Evolutionary conservation across 2,329 filamentous ascomycete species (phyloP).

Genomic region (Alternaria brassicicola): DNA sequence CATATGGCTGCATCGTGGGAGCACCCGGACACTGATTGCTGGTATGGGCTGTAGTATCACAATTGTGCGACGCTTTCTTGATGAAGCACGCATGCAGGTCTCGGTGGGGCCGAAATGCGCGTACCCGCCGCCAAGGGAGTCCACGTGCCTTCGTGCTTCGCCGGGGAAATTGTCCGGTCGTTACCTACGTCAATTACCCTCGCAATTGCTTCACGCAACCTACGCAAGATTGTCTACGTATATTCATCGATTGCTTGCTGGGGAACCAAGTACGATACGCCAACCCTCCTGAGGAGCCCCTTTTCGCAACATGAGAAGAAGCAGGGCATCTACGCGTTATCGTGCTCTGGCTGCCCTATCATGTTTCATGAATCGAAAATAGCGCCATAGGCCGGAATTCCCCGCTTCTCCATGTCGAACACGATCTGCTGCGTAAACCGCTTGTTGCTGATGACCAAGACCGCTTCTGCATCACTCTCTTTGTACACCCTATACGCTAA

Average conservation of each 20-base stretch:
- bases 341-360: background rate
- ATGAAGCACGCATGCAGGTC: background rate
- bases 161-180: background rate
- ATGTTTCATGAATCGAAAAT: conserved; percentile 69
- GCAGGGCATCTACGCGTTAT: background rate
- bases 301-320: background rate
- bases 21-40: background rate
- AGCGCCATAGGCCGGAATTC: conserved; percentile 71
- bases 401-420: conserved; percentile 69
- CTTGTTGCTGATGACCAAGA: conserved; percentile 75
- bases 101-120: background rate
- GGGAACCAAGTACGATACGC: background rate
- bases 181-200: background rate
- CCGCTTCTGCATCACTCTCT: conserved; percentile 65
- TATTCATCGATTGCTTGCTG: background rate
- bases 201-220: background rate
- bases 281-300: background rate
- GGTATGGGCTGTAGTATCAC: background rate
- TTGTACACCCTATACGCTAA: conserved; percentile 61
- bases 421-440: conserved; percentile 70
- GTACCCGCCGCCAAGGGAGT: conserved; percentile 4
- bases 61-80: background rate
- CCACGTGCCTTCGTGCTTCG: conserved; percentile 2
- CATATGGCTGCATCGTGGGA: background rate
- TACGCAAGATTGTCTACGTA: background rate